Base-by-base conservation (phyloP, 805 yeast genomes). In the Kluyveromyces siamensis region DNA sequence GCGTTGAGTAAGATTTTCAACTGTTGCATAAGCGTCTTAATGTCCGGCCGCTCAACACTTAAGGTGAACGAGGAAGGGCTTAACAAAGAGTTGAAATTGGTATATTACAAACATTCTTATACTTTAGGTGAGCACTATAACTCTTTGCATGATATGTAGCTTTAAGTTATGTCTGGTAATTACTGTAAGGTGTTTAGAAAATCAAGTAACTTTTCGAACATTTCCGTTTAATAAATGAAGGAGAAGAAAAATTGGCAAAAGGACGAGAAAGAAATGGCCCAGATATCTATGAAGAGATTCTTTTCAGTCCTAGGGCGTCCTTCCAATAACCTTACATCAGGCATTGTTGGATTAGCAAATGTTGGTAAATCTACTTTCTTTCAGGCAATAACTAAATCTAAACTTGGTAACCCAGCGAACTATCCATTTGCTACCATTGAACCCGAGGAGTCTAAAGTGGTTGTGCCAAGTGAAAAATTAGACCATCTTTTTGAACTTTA, bases 61-160 rank as follows among this genome's bases (percentile, higher is more conserved):
- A 64, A 57, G 37, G 77, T 87, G 49, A 85, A 87, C 56, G 87
- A 79, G 53, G 73, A 70, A 0, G 84, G 77, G 1, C 56, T 63
- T 2, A 71, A 71, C 19, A 78, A 79, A 2, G 81, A 73, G 55
- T 68, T 91, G 56, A 79, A 78, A 53, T 61, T 91, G 50, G 96
- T 87, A 0, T 91, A 82, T 61, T 91, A 87, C 65, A 84, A 83
- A 64, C 93, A 89, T 61, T 77, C 80, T 14, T 91, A 80, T 63
- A 93, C 96, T 0, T 74, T 91, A 21, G 99, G 99, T 27, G 98
- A 90, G 68, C 99, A 91, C 69, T 91, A 91, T 67, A 91, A 91
- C 63, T 87, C 96, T 2, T 61, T 84, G 9, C 82, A 73, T 47
- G 83, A 80, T 65, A 73, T 74, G 6, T 72, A 68, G 57, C 8